Evolutionary conservation across 345 rosid genomes (phyloP).

Genomic region (Lepidium sativum): DNA sequence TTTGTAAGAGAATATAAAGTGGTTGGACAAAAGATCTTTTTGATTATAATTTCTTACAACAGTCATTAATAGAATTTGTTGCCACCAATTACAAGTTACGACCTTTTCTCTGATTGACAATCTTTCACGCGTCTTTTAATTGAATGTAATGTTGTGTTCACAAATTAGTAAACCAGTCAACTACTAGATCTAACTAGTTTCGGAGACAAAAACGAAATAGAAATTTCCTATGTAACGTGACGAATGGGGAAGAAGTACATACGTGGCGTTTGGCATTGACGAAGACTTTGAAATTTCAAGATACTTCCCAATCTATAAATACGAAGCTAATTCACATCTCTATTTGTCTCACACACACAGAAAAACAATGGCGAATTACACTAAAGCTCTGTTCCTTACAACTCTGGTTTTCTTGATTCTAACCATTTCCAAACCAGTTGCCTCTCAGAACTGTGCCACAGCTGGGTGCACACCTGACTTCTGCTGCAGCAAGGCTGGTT

Average conservation of each 20-base stretch:
- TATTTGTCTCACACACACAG: background rate
- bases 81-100: background rate
- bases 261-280: slow-evolving; percentile 3
- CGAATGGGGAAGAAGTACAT: background rate
- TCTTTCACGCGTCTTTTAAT: background rate
- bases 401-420: slow-evolving; percentile 7
- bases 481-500: slow-evolving; percentile 37
- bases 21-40: background rate
- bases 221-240: background rate
- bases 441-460: slow-evolving; percentile 26
- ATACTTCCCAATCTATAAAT: slow-evolving; percentile 3
- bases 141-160: background rate
- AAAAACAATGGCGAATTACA: slow-evolving; percentile 1
- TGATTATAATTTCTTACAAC: background rate
- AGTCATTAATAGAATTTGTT: background rate
- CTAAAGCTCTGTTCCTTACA: background rate
- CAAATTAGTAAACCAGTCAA: background rate
- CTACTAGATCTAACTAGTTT: background rate
- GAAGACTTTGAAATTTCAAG: slow-evolving; percentile 1
- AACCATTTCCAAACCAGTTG: slow-evolving; percentile 7
- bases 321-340: background rate
- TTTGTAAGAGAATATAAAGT: background rate
- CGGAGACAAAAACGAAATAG: background rate
- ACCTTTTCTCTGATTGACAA: background rate
- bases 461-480: slow-evolving; percentile 34